A percentile compares a stretch with the other conserved stretches of the same genome.
Evolutionary conservation across 1,284 basidiomycete species (phyloP).

Genomic region (Malassezia globosa): DNA sequence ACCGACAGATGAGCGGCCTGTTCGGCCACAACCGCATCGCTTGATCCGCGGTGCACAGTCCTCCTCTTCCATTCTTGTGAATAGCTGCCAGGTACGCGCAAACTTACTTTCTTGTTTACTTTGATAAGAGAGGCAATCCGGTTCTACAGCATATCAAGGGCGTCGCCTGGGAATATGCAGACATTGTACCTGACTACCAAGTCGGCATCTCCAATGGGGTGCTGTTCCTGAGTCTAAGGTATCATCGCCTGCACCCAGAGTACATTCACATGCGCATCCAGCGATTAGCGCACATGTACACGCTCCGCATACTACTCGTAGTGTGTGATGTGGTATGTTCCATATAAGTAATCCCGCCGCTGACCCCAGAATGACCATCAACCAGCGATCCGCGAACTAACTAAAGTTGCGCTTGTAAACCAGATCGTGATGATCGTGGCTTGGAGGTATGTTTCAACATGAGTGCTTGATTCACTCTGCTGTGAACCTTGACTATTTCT

Average conservation of each 20-base stretch:
- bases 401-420: slow-evolving; percentile 69
- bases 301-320: slow-evolving; percentile 73
- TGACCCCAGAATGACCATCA: slow-evolving; percentile 67
- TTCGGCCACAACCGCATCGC: slow-evolving; percentile 20
- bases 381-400: slow-evolving; percentile 78
- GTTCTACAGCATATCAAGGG: slow-evolving; percentile 71
- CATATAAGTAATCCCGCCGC: too few species aligned
- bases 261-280: slow-evolving; percentile 86
- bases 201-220: slow-evolving; percentile 34
- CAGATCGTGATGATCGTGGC: slow-evolving; percentile 81
- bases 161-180: slow-evolving; percentile 85
- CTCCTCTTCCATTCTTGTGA: slow-evolving; percentile 35
- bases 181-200: slow-evolving; percentile 67
- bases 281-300: slow-evolving; percentile 68
- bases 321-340: slow-evolving; percentile 76
- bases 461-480: background rate
- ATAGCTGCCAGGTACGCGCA: slow-evolving; percentile 18
- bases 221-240: slow-evolving; percentile 61
- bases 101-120: background rate
- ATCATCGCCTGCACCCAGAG: slow-evolving; percentile 92
- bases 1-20: too few species aligned
- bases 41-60: slow-evolving; percentile 26
- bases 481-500: too few species aligned
- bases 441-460: slow-evolving; percentile 62
- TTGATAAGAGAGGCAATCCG: slow-evolving; percentile 59